Conservation (phyloP, 2,329 filamentous ascomycete species). For the Decorospora gaudefroyi region DNA sequence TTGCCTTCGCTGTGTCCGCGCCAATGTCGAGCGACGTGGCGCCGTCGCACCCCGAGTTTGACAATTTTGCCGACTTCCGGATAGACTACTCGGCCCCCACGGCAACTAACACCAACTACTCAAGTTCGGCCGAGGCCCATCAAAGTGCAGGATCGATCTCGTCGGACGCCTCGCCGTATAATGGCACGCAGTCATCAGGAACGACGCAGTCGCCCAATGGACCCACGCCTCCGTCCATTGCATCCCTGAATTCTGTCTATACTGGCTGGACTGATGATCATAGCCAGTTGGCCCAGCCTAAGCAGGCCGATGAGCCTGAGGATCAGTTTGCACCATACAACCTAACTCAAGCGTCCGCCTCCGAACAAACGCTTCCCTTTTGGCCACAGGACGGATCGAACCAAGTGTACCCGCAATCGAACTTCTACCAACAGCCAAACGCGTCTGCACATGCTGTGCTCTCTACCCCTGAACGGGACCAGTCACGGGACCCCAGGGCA, state of each 20-base stretch:
- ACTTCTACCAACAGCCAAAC: slow-evolving; percentile 46
- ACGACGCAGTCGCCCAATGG: slow-evolving; percentile 43
- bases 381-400: slow-evolving; percentile 31
- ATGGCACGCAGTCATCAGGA: slow-evolving; percentile 37
- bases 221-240: slow-evolving; percentile 40
- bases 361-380: slow-evolving; percentile 39
- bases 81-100: slow-evolving; percentile 33
- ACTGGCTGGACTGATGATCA: slow-evolving; percentile 47
- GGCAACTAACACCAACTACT: slow-evolving; percentile 28
- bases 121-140: slow-evolving; percentile 33
- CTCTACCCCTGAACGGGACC: slow-evolving; percentile 40
- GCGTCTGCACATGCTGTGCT: slow-evolving; percentile 44
- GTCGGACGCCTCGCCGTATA: slow-evolving; percentile 44
- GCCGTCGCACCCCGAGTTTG: slow-evolving; percentile 29
- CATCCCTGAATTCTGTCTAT: slow-evolving; percentile 45
- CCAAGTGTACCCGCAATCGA: slow-evolving; percentile 32
- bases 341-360: slow-evolving; percentile 37
- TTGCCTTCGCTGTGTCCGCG: slow-evolving; percentile 33
- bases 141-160: slow-evolving; percentile 41
- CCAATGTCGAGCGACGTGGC: slow-evolving; percentile 30
- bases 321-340: slow-evolving; percentile 42
- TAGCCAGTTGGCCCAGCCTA: slow-evolving; percentile 26
- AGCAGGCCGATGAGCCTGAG: slow-evolving; percentile 32
- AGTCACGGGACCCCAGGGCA: slow-evolving; percentile 37
- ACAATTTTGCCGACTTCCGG: slow-evolving; percentile 35